A percentile compares a stretch with the other conserved stretches of the same genome.
Conservation (phyloP, 208 protist genomes). For the Angomonas deanei region DNA sequence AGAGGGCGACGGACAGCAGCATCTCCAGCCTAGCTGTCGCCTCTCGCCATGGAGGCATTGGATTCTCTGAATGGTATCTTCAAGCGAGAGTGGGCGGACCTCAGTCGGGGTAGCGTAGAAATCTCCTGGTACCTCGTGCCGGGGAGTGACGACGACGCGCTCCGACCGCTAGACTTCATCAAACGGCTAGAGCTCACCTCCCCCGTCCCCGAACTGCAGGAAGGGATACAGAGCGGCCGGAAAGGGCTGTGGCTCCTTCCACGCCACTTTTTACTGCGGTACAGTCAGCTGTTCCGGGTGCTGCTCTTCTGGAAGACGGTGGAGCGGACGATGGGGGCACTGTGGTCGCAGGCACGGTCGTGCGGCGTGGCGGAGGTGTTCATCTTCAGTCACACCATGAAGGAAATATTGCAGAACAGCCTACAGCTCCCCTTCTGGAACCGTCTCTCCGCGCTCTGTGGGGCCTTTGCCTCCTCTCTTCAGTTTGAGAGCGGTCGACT, state of each 20-base stretch:
- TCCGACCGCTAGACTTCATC: background rate
- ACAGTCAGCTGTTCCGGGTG: slow-evolving; percentile 7
- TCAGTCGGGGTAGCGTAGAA: slow-evolving; percentile 27
- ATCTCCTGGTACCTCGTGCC: slow-evolving; percentile 14
- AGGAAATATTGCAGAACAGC: slow-evolving; percentile 34
- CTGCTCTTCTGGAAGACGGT: slow-evolving; percentile 13
- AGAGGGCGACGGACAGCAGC: background rate
- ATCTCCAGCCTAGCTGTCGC: slow-evolving; percentile 11
- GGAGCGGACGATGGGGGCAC: slow-evolving; percentile 3
- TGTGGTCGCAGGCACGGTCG: slow-evolving; percentile 33
- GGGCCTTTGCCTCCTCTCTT: slow-evolving; percentile 32
- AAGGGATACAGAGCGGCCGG: background rate
- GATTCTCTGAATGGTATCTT: slow-evolving; percentile 35
- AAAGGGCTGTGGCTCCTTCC: slow-evolving; percentile 28
- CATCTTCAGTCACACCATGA: slow-evolving; percentile 61
- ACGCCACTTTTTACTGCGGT: slow-evolving; percentile 10
- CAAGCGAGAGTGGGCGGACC: slow-evolving; percentile 46
- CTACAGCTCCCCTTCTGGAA: slow-evolving; percentile 63
- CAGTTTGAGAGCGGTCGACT: slow-evolving; percentile 44
- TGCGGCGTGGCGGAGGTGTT: slow-evolving; percentile 54
- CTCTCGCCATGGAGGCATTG: too few relatives aligned
- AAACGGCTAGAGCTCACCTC: background rate
- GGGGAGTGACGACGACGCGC: background rate
- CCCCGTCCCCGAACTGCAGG: background rate
- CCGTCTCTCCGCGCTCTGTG: slow-evolving; percentile 25